A percentile compares a stretch with the other conserved stretches of the same genome.
These are phyloP conservation scores for Catunica adiposa DNA, from an alignment of 2,329 filamentous ascomycete species.

Conservation along the genomic window DNA sequence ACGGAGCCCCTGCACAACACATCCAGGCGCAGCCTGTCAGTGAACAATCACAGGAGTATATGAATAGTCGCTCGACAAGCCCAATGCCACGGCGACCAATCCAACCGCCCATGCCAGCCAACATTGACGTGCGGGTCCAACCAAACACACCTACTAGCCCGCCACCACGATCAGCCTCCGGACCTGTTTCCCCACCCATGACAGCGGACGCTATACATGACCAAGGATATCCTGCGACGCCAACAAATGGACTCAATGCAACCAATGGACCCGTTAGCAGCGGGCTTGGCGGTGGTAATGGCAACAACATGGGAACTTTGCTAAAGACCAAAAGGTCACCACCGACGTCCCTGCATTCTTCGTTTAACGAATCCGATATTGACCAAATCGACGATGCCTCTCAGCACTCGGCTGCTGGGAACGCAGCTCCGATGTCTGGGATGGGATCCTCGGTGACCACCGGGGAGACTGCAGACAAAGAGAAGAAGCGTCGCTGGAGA, in stretches of 20 bases:
- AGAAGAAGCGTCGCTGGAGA: conserved; percentile 57
- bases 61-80: conserved; percentile 26
- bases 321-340: conserved; percentile 57
- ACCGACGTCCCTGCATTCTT: conserved; percentile 59
- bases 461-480: conserved; percentile 32
- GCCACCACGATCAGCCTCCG: not conserved
- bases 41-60: conserved; percentile 10
- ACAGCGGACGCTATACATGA: not conserved
- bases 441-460: conserved; percentile 25
- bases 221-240: not conserved
- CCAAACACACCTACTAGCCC: not conserved
- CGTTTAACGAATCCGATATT: conserved; percentile 65
- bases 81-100: conserved; percentile 26
- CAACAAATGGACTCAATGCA: not conserved
- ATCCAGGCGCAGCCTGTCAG: conserved; percentile 7
- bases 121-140: conserved; percentile 16
- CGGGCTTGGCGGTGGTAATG: not conserved
- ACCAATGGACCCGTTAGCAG: not conserved
- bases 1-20: conserved; percentile 6
- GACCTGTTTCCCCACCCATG: not conserved
- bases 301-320: conserved; percentile 20
- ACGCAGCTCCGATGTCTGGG: conserved; percentile 15
- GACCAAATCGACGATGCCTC: conserved; percentile 50
- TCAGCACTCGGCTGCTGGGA: conserved; percentile 16
- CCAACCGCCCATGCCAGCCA: conserved; percentile 25